Evolutionary conservation across 2,329 filamentous ascomycete genomes (phyloP), one percentile per base, ranked within the genome.

Genomic region (Periglandula ipomoeae): DNA sequence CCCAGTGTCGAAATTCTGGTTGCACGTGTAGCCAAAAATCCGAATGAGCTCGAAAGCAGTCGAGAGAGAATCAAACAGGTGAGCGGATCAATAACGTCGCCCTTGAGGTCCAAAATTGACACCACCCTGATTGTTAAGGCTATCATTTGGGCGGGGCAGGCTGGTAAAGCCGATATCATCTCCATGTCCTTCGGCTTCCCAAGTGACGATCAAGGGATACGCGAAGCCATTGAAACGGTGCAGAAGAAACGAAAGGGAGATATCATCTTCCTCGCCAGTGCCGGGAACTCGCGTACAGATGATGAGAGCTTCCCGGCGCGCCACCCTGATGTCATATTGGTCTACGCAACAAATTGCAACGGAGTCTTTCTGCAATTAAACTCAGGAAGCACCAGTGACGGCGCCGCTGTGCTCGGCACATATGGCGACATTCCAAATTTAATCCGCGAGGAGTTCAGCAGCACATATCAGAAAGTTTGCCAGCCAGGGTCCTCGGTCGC

Each of bases 111-210:
- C 8, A n/a, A n/a, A n/a, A 32, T 32, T 15, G 8, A 32, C 15
- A 32, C 30, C 8, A 32, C 30, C 8, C 30, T 32, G 8, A 15
- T 15, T 32, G 30, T 32, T 8, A 8, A 59, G 55, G 58, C 59
- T 17, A 59, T 62, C 9, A 26, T 50, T 2, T 53, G 55, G 50
- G 59, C 57, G 3, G 50, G 48, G 1, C 37, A 54, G 3, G 35
- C 53, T 17, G 47, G 48, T 13, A 30, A 56, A n/a, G 59, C 53
- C 0, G 52, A 61, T 37, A 57, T 62, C 32, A 58, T 61, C 17
- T 56, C 54, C 30, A 58, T 62, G 54, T 60, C 58, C 1, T 60
- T 62, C 38, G 58, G 55, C 1, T 53, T 59, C 19, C 43, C 49
- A 2, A 34, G 51, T 3, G 13, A 30, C 23, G 23, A 53, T 27